phyloP scores from a whole-genome alignment of 805 yeast genomes.

The Saturnispora saitoi region DNA sequence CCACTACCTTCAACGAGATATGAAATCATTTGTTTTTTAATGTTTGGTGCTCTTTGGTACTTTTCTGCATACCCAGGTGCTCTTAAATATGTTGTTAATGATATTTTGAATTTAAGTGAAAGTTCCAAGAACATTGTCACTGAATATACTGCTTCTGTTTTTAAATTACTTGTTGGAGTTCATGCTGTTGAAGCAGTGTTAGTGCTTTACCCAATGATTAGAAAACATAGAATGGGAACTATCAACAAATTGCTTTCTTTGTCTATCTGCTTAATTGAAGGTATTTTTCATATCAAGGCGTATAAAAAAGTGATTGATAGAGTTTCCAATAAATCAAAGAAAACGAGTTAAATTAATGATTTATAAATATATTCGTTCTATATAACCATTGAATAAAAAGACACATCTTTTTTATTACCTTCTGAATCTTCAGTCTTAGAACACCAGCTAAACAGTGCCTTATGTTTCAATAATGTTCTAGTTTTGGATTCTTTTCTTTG shows the following conservation, averaged over 20 bases:
- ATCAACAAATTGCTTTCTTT: conserved; percentile 44
- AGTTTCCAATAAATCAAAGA: conserved; percentile 14
- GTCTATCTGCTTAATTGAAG: conserved; percentile 49
- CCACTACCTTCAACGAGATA: conserved; percentile 31
- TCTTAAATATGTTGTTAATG: conserved; percentile 3
- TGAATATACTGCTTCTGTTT: conserved; percentile 9
- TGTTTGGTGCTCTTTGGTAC: conserved; percentile 6
- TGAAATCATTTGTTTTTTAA: conserved; percentile 27
- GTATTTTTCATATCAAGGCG: conserved; percentile 43
- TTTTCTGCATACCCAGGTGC: conserved; percentile 11
- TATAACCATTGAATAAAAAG: conserved; percentile 17
- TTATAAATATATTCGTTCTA: background rate
- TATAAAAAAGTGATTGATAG: conserved; percentile 22
- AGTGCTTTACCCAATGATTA: conserved; percentile 41
- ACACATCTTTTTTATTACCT: conserved; percentile 12
- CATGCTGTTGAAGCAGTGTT: conserved; percentile 47
- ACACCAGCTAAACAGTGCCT: conserved; percentile 37
- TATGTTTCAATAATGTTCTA: conserved; percentile 36
- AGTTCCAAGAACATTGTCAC: conserved; percentile 7
- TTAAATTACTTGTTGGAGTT: conserved; percentile 25
- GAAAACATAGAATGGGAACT: conserved; percentile 53
- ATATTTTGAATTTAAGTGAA: conserved; percentile 8
- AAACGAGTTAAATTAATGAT: background rate
- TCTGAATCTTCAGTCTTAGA: conserved; percentile 21
- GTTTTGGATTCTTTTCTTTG: conserved; percentile 8